phyloP scores from a whole-genome alignment of 257 asterid genomes.

The Solanum neorickii region DNA sequence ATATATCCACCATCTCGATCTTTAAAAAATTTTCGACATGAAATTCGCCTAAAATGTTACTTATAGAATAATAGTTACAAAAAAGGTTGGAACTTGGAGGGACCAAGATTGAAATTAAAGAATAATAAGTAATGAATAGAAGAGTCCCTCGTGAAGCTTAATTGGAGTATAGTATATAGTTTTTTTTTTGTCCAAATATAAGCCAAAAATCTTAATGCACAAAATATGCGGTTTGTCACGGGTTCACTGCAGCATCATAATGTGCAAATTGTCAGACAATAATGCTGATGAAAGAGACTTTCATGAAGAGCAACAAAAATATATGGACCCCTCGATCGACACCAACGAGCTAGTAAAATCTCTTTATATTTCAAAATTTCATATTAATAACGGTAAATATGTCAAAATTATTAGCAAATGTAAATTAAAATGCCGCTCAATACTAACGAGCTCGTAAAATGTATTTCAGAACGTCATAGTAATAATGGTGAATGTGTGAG shows the following conservation, averaged over 20 bases:
- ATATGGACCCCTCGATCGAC: background rate
- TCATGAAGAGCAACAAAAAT: background rate
- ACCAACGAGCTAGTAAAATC: background rate
- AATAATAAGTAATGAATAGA: background rate
- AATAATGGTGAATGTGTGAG: too few species aligned
- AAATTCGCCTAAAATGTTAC: background rate
- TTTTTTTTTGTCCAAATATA: background rate
- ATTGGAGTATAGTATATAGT: background rate
- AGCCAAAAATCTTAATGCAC: background rate
- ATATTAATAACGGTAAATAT: too few species aligned
- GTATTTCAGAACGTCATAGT: too few species aligned
- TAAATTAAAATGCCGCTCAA: too few species aligned
- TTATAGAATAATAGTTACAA: too few species aligned
- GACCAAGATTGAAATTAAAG: background rate
- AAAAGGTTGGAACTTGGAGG: background rate
- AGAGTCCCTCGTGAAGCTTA: constrained; percentile 4
- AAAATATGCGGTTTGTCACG: constrained; percentile 17
- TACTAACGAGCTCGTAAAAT: too few species aligned
- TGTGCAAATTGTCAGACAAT: background rate
- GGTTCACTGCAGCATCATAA: background rate
- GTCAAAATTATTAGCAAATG: too few species aligned
- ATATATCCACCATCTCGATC: background rate
- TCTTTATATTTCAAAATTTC: background rate
- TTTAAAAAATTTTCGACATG: background rate
- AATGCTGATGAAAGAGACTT: background rate